Conservation (phyloP, 2,329 filamentous ascomycete genomes). For the Clonostachys chloroleuca region DNA sequence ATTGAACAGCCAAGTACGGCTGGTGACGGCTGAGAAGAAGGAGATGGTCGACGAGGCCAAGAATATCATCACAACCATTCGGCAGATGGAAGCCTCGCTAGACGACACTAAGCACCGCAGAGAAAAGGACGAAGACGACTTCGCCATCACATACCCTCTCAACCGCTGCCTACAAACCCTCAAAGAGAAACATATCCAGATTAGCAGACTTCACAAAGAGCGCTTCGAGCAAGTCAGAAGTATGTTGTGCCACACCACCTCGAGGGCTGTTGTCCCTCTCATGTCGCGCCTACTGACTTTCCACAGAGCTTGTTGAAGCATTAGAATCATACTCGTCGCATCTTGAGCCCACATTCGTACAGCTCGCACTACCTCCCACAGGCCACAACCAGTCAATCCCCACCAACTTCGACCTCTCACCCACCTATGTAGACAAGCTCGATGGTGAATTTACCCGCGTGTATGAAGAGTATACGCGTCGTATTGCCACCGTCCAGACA, state of each 20-base stretch:
- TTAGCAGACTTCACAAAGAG: constrained; percentile 81
- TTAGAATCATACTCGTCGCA: constrained; percentile 96
- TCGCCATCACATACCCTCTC: constrained; percentile 80
- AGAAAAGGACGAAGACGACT: constrained; percentile 61
- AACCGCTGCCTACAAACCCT: constrained; percentile 72
- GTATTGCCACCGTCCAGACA: constrained; percentile 70
- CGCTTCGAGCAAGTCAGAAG: constrained; percentile 95
- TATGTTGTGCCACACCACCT: constrained; percentile 34
- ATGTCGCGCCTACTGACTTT: background rate
- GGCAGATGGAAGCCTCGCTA: constrained; percentile 89
- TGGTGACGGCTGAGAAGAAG: constrained; percentile 85
- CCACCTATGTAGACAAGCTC: constrained; percentile 78
- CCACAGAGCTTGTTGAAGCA: constrained; percentile 80
- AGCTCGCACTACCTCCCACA: constrained; percentile 80
- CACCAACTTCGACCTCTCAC: constrained; percentile 87
- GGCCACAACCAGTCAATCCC: constrained; percentile 71
- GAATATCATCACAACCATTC: constrained; percentile 77
- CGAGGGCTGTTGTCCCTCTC: background rate
- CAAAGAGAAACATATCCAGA: constrained; percentile 79
- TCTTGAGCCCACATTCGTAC: constrained; percentile 83
- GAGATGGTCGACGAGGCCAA: constrained; percentile 87
- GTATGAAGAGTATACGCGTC: constrained; percentile 92
- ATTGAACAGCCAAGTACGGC: constrained; percentile 81
- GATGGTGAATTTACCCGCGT: constrained; percentile 91
- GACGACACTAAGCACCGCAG: constrained; percentile 64